Evolutionary conservation across 495 filamentous ascomycete species (phyloP).

Genomic region (Aspergillus conjunctus): DNA sequence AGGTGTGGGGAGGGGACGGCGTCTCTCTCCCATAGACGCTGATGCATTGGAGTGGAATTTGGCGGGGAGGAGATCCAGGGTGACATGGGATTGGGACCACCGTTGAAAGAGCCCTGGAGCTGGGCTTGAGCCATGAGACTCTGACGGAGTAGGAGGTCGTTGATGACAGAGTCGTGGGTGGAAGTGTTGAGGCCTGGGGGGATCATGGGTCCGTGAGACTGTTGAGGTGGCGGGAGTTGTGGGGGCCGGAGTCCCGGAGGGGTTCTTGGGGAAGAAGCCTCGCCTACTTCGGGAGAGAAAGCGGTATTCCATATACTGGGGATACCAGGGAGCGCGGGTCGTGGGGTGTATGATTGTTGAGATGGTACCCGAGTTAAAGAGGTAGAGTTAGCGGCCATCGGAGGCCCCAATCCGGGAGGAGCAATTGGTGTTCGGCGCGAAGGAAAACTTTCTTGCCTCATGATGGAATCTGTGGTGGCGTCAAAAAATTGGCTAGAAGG

Average conservation of each 20-base stretch:
- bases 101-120: conserved; percentile 28
- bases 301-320: conserved; percentile 53
- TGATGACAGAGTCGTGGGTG: conserved; percentile 31
- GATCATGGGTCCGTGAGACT: conserved; percentile 22
- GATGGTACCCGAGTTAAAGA: conserved; percentile 29
- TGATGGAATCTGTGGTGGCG: conserved; percentile 25
- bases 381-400: conserved; percentile 27
- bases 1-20: conserved; percentile 15
- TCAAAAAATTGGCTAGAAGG: conserved; percentile 33
- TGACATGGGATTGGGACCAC: conserved; percentile 25
- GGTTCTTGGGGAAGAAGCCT: conserved; percentile 38
- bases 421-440: conserved; percentile 36
- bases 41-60: conserved; percentile 22
- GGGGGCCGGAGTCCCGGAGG: conserved; percentile 37
- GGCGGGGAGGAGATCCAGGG: conserved; percentile 32
- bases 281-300: conserved; percentile 34
- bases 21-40: conserved; percentile 36
- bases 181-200: conserved; percentile 21
- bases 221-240: conserved; percentile 6
- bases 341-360: conserved; percentile 41
- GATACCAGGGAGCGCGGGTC: conserved; percentile 39
- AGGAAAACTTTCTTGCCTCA: conserved; percentile 29
- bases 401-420: conserved; percentile 43
- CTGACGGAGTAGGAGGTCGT: conserved; percentile 36
- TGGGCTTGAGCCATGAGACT: conserved; percentile 34